Percentiles rank a stretch among this genome's conserved stretches.
Evolutionary conservation across 176 grass and related monocot genomes (phyloP).

Genomic region (Saccharum officinarum): DNA sequence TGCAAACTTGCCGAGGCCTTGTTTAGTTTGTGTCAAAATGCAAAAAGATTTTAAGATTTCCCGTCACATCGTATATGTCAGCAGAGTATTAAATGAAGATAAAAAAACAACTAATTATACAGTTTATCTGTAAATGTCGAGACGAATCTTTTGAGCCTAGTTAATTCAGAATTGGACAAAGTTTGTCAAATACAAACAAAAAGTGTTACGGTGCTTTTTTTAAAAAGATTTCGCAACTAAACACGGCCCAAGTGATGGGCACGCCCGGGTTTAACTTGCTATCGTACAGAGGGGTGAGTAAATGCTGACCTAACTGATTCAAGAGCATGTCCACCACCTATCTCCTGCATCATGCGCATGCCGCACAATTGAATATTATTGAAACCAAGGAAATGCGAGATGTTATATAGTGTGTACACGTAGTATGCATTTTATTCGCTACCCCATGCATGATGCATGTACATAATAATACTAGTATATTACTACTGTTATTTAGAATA

Average conservation of each 20-base stretch:
- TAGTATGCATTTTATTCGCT: neutral
- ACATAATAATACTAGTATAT: neutral
- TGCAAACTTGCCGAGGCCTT: neutral
- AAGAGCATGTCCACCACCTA: constrained; percentile 36
- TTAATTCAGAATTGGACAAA: no score
- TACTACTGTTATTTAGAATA: neutral
- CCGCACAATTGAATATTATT: neutral
- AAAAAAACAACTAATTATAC: no score
- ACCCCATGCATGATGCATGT: neutral
- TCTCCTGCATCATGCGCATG: neutral
- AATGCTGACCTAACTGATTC: constrained; percentile 50
- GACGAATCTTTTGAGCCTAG: no score
- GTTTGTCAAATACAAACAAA: no score
- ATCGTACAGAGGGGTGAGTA: constrained; percentile 45
- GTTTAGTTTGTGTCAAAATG: no score
- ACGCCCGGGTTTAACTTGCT: neutral
- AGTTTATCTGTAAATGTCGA: no score
- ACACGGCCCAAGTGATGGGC: neutral
- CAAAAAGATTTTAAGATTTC: no score
- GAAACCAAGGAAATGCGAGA: neutral
- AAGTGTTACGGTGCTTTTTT: no score
- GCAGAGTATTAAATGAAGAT: no score
- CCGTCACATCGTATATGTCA: no score
- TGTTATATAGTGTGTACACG: no score
- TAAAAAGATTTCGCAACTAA: no score